These are phyloP conservation scores for Kluyveromyces marxianus DNA, from an alignment of 1,139 yeast genomes.

Conservation along the genomic window DNA sequence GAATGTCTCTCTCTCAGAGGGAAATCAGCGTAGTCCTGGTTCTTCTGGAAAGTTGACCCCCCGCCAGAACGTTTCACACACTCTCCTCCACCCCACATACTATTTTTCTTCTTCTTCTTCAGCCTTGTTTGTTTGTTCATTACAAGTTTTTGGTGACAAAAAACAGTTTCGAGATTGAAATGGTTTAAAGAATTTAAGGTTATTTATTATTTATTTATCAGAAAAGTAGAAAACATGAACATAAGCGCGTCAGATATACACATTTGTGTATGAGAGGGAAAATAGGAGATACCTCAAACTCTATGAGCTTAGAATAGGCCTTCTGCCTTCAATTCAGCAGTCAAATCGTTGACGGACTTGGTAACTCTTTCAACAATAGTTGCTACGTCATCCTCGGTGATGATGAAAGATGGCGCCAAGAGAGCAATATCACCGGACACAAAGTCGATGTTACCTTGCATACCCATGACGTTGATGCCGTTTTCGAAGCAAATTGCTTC, in stretches of 20 bases:
- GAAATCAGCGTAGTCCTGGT: no score
- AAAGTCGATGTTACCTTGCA: constrained; percentile 36
- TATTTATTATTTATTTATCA: no score
- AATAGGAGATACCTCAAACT: no score
- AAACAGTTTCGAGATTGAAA: neutral
- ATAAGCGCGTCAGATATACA: neutral
- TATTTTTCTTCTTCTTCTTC: neutral
- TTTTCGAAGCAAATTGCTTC: constrained; percentile 35
- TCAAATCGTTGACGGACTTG: constrained; percentile 12
- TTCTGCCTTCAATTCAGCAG: constrained; percentile 13
- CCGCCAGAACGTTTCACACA: no score
- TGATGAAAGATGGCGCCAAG: constrained; percentile 44
- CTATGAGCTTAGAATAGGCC: constrained; percentile 13
- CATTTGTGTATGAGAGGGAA: no score
- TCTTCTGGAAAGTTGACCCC: no score
- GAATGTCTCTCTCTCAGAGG: no score
- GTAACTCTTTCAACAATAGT: constrained; percentile 32
- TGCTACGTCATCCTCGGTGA: constrained; percentile 42
- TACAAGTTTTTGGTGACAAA: neutral
- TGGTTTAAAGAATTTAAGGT: neutral
- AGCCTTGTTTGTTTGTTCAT: neutral
- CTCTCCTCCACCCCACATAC: no score
- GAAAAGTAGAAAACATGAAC: neutral
- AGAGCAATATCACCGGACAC: constrained; percentile 36
- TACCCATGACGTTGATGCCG: constrained; percentile 41